phyloP scores from a whole-genome alignment of 1,284 basidiomycete species.

The Malassezia obtusa region DNA sequence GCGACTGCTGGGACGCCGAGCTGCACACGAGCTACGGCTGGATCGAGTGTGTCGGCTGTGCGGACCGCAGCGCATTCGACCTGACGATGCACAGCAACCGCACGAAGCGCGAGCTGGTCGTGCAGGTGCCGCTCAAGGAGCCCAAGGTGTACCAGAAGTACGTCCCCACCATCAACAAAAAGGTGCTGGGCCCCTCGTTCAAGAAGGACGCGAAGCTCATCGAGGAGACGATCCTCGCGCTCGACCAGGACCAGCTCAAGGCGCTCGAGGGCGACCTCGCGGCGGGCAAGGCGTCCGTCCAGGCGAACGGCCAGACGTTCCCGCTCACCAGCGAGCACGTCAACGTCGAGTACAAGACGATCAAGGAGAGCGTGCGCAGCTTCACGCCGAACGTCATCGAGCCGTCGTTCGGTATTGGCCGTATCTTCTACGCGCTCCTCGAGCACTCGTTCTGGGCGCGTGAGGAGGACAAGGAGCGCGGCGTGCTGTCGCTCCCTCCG shows the following conservation, averaged over 20 bases:
- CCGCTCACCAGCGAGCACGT: constrained; percentile 66
- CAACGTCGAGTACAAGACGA: constrained; percentile 70
- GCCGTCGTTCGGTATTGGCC: constrained; percentile 94
- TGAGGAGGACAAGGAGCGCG: constrained; percentile 58
- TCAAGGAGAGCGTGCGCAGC: constrained; percentile 88
- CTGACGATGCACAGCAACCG: constrained; percentile 55
- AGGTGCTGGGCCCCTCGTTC: constrained; percentile 77
- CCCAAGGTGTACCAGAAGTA: constrained; percentile 66
- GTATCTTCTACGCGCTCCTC: constrained; percentile 84
- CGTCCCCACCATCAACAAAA: constrained; percentile 74
- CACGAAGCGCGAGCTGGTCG: constrained; percentile 59
- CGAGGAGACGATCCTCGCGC: constrained; percentile 60
- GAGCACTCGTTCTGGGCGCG: constrained; percentile 95
- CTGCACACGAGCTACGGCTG: constrained; percentile 89
- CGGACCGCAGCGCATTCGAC: constrained; percentile 94
- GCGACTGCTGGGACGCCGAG: constrained; percentile 99
- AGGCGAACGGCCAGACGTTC: constrained; percentile 59
- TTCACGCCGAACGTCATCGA: constrained; percentile 97
- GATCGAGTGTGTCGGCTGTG: constrained; percentile 99
- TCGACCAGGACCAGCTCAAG: constrained; percentile 63
- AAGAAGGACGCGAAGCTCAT: constrained; percentile 71
- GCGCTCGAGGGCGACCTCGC: constrained; percentile 65
- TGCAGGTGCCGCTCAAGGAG: constrained; percentile 73
- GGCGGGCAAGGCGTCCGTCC: constrained; percentile 54
- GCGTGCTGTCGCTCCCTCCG: constrained; percentile 74